Evolutionary conservation across 345 rosid species (phyloP), one percentile per base, ranked within the genome.

Genomic region (Laguncularia racemosa): DNA sequence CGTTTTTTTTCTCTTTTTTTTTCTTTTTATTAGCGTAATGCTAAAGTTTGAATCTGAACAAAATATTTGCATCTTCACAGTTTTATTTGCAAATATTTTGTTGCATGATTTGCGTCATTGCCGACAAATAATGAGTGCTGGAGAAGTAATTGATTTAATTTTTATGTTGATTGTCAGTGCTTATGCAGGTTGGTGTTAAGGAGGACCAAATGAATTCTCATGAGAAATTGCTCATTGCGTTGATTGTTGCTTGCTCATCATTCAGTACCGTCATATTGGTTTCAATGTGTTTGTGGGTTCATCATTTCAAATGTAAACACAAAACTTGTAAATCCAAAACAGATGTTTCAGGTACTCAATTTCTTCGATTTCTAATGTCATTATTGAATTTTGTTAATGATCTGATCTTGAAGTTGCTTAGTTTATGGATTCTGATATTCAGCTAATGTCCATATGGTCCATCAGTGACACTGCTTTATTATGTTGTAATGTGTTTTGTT

Each of bases 191-290:
- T 33, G 40, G 40, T 33, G 9, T 55, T 61, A 66, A 74, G 62
- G 82, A 69, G 45, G 71, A 65, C 50, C 67, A 75, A 20, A 71
- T 66, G 73, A 63, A 72, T 58, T 67, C 68, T 15, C 70, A 67
- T 65, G 76, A 66, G 73, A 87, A 71, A 67, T 62, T 76, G 48
- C 46, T 76, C 40, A 57, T 78, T 58, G 70, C 81, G 61, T 77
- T 93, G 47, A 60, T 67, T 71, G 84, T 84, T 72, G 68, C 78
- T 50, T 85, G 88, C 62, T 64, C 77, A 68, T 72, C 80, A 44
- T 67, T 81, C 59, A 82, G 56, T 62, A 50, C 77, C 10, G 65
- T 81, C 57, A 50, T 83, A 52, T 20, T 80, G 26, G 68, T 64
- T 53, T 63, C 80, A 46, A 63, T 78, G 23, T 81, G 71, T 63